Evolutionary conservation across 2,329 filamentous ascomycete species (phyloP), one percentile per base, ranked within the genome.

Genomic region (Sporothrix euskadiensis): DNA sequence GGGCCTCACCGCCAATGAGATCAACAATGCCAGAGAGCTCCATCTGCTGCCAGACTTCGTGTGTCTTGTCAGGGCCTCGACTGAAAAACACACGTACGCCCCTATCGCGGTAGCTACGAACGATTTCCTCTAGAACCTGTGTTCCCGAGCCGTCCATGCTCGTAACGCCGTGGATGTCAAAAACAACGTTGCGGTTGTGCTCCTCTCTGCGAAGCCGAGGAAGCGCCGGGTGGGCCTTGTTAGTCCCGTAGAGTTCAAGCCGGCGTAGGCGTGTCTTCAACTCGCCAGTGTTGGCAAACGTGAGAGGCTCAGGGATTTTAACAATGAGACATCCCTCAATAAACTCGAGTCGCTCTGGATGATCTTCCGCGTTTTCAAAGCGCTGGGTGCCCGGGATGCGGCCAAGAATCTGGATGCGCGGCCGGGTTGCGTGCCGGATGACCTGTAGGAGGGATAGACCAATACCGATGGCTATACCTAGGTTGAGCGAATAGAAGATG

Each of bases 141-240:
- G 93, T 92, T 0, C 95, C 96, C 0, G 94, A 97, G 6, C 94
- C 96, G 80, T 99, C 96, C 78, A 99, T 90, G 39, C 92, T 92
- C 0, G 94, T 97, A 3, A 99, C 96, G n/a, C 96, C 96, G 78
- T 98, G 95, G 8, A 98, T 94, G 80, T 99, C 96, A 79, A 99
- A 98, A 75, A 99, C 94, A 81, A 99, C 87, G 79, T 97, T 98
- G 77, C 90, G 89, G 80, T 98, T 98, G 78, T 93, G 90, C 75
- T 95, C 91, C n/a, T 90, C 88, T 35, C 87, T 85, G 4, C 94
- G 88, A 16, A 97, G 86, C 2, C 92, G 88, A 0, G 96, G 96
- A 22, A 98, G 85, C 0, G 94, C 94, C 0, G 96, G 96, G 78
- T 98, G 96, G 0, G 93, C 94, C 71, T 88, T 85, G 63, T 86